Evolutionary conservation across 208 protist species (phyloP).

Genomic region (Acanthamoeba royreba): DNA sequence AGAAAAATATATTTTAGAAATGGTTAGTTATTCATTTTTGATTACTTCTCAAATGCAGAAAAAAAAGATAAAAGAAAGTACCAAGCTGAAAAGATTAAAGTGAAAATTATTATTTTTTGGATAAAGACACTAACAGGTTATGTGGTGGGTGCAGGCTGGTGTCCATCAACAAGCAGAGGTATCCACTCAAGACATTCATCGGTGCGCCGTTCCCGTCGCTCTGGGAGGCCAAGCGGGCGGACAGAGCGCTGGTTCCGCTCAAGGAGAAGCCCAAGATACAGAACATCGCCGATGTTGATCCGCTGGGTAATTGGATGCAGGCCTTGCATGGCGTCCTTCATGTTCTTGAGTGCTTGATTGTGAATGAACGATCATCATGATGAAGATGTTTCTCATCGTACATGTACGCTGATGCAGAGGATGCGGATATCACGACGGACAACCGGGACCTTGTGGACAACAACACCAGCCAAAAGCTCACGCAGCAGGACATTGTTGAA

Average conservation of each 20-base stretch:
- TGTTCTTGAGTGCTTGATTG: too few relatives aligned
- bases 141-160: background rate
- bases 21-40: too few relatives aligned
- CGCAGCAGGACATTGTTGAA: slow-evolving; percentile 56
- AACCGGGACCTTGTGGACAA: slow-evolving; percentile 57
- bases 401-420: background rate
- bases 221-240: background rate
- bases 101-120: too few relatives aligned
- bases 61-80: background rate
- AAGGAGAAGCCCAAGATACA: background rate
- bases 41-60: background rate
- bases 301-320: too few relatives aligned
- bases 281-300: background rate
- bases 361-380: too few relatives aligned
- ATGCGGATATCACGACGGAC: background rate
- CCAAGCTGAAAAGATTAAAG: too few relatives aligned
- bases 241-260: background rate
- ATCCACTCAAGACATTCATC: background rate
- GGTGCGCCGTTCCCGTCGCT: background rate
- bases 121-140: background rate
- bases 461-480: slow-evolving; percentile 61
- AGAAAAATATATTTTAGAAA: too few relatives aligned
- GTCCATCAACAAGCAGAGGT: background rate
- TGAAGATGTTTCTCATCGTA: too few relatives aligned
- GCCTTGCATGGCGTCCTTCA: too few relatives aligned